These are phyloP conservation scores for Cryptosporidium bovis DNA, from an alignment of 169 alveolate genomes.

Conservation along the genomic window DNA sequence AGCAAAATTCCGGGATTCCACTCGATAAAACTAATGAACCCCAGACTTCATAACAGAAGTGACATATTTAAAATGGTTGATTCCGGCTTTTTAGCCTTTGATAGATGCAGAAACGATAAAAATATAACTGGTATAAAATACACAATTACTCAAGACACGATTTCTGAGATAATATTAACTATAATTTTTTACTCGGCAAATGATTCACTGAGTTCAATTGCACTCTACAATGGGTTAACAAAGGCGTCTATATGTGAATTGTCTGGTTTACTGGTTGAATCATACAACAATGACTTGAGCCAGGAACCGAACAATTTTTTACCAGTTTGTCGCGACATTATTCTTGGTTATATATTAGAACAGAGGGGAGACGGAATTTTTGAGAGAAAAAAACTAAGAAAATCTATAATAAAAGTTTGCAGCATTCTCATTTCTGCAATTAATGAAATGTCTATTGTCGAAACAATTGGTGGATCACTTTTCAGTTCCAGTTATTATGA, in stretches of 20 bases:
- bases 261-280: constrained; percentile 7
- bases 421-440: background rate
- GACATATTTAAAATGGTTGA: background rate
- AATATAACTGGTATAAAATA: background rate
- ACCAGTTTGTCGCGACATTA: background rate
- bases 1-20: constrained; percentile 7
- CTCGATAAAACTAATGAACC: background rate
- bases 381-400: background rate
- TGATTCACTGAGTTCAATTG: constrained; percentile 22
- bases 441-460: too few species aligned
- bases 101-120: background rate
- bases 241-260: constrained; percentile 20
- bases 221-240: constrained; percentile 11
- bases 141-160: constrained; percentile 26
- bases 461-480: too few species aligned
- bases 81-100: constrained; percentile 1
- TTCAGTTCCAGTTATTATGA: too few species aligned
- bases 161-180: constrained; percentile 41
- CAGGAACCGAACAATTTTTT: background rate
- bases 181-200: background rate
- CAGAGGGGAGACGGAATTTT: too few species aligned
- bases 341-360: too few species aligned
- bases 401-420: constrained; percentile 22
- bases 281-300: background rate
- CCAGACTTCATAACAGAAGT: background rate